phyloP scores from a whole-genome alignment of 495 filamentous ascomycete species.

The Geoglossum glabrum region DNA sequence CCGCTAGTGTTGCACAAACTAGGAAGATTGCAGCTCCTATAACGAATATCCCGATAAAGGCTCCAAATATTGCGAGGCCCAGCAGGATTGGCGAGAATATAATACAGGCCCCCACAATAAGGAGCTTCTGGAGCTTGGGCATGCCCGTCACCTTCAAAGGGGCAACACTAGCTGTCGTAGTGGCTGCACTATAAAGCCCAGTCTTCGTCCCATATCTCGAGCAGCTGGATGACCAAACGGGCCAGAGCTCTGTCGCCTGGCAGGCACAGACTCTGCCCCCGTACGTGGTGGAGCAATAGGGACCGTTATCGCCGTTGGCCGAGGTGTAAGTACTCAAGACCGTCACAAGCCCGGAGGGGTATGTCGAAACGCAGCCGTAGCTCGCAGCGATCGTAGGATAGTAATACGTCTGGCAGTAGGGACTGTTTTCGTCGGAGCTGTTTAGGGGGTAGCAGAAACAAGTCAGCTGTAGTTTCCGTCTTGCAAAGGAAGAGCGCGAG shows the following conservation, averaged over 20 bases:
- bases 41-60: too few species aligned
- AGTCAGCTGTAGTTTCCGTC: too few species aligned
- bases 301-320: neutral
- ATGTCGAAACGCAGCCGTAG: neutral
- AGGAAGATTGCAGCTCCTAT: too few species aligned
- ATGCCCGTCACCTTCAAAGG: too few species aligned
- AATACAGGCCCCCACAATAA: too few species aligned
- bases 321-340: neutral
- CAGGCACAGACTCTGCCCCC: neutral
- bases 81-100: too few species aligned
- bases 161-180: neutral
- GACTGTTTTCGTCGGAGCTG: neutral
- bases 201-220: neutral
- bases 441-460: too few species aligned
- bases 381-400: neutral
- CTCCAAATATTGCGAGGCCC: too few species aligned
- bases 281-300: neutral
- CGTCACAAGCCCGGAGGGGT: neutral
- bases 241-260: neutral
- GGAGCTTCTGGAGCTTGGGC: too few species aligned
- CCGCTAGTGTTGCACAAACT: too few species aligned
- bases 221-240: neutral
- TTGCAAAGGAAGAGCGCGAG: neutral
- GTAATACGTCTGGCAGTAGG: neutral
- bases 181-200: neutral